Evolutionary conservation across 148 eudicot species (phyloP).

Genomic region (Chenopodium berlandieri): DNA sequence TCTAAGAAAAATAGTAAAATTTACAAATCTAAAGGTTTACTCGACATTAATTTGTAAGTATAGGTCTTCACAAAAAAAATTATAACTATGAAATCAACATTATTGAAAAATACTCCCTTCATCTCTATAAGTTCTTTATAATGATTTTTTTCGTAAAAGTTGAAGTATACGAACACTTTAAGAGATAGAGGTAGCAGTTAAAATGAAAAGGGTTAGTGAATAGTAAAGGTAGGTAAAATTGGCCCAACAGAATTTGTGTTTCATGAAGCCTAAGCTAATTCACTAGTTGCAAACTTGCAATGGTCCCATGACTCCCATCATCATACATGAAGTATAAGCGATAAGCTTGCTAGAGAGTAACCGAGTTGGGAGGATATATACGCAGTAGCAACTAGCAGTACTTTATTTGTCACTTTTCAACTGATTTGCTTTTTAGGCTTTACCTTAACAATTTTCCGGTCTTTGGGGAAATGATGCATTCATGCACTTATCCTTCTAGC

Average conservation of each 20-base stretch:
- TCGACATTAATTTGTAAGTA: too few relatives aligned
- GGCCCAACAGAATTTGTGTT: conserved; percentile 12
- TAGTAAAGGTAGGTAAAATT: not conserved
- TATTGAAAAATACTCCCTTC: too few relatives aligned
- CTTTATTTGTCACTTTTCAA: not conserved
- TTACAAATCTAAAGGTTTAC: too few relatives aligned
- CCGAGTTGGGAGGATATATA: not conserved
- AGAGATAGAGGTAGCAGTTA: not conserved
- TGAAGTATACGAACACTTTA: too few relatives aligned
- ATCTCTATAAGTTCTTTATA: too few relatives aligned
- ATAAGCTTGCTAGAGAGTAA: not conserved
- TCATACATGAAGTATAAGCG: not conserved
- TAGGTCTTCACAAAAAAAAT: too few relatives aligned
- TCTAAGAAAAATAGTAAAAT: too few relatives aligned
- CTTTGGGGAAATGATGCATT: not conserved
- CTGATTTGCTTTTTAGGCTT: not conserved
- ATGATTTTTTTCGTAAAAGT: too few relatives aligned
- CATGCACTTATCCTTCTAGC: too few relatives aligned
- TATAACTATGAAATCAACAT: too few relatives aligned
- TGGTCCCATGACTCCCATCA: not conserved
- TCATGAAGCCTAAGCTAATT: not conserved
- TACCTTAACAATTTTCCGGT: not conserved
- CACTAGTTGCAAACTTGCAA: not conserved
- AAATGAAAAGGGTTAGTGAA: not conserved
- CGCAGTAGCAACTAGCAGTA: too few relatives aligned